Conservation (phyloP, 2,329 filamentous ascomycete species). For the Fusarium paranaense region DNA sequence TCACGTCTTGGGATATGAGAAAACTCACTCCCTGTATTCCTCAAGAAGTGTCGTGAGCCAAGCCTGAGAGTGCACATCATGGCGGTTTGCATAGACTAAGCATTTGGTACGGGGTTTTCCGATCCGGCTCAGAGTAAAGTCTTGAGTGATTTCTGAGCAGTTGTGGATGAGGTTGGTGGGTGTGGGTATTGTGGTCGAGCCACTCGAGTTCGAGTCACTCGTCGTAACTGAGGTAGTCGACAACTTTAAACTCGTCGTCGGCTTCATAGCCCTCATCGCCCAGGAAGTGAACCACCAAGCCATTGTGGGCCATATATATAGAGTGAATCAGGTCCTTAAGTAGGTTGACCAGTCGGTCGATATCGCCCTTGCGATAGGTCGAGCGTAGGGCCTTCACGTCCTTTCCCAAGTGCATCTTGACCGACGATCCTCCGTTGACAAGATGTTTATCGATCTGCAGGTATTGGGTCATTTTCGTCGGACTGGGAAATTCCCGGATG, state of each 20-base stretch:
- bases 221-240: background rate
- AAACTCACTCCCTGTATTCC: background rate
- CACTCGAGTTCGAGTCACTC: background rate
- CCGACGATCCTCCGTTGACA: too few relatives aligned
- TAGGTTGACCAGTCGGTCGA: background rate
- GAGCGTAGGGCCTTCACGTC: too few relatives aligned
- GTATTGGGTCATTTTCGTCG: background rate
- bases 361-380: too few relatives aligned
- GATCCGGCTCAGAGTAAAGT: background rate
- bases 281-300: background rate
- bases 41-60: background rate
- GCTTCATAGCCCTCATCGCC: background rate
- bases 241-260: background rate
- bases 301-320: background rate
- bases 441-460: background rate
- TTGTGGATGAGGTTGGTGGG: background rate
- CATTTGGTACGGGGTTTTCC: background rate
- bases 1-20: background rate
- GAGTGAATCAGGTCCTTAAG: background rate
- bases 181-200: background rate
- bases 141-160: background rate
- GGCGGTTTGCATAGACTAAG: background rate
- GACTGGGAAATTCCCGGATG: background rate
- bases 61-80: background rate
- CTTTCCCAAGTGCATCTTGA: background rate